phyloP scores from a whole-genome alignment of 2,329 filamentous ascomycete genomes.

The Tolypocladium tropicale region DNA sequence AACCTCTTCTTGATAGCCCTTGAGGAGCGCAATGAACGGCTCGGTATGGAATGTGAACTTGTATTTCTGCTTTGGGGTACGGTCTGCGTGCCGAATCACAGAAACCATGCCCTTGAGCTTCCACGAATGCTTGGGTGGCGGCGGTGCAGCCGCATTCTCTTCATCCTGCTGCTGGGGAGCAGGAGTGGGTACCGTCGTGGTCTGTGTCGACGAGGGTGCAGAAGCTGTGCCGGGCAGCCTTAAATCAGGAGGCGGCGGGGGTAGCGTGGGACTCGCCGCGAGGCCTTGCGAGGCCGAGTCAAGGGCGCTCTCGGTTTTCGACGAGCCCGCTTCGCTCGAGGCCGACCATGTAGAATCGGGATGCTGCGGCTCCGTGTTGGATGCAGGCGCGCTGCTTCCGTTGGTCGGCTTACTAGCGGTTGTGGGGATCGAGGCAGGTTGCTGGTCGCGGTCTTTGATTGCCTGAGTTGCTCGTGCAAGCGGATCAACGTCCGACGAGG shows the following conservation, averaged over 20 bases:
- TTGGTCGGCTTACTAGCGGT: conserved; percentile 17
- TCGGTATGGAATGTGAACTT: conserved; percentile 98
- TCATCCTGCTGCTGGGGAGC: conserved; percentile 10
- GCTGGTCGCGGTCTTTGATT: conserved; percentile 29
- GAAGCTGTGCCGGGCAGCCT: conserved; percentile 18
- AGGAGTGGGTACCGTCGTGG: conserved; percentile 16
- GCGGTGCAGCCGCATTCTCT: conserved; percentile 44
- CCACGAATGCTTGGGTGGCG: conserved; percentile 84
- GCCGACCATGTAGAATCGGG: conserved; percentile 12
- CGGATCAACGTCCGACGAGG: conserved; percentile 32
- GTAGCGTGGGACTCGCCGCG: conserved; percentile 22
- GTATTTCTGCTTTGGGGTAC: conserved; percentile 98
- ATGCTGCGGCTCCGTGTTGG: conserved; percentile 12
- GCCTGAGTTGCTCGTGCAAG: conserved; percentile 20
- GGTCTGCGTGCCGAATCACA: conserved; percentile 90
- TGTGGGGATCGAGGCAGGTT: conserved; percentile 8
- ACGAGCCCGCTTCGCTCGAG: conserved; percentile 19
- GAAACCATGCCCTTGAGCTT: conserved; percentile 96
- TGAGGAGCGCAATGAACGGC: conserved; percentile 88
- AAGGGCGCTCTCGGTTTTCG: conserved; percentile 18
- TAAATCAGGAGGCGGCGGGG: conserved; percentile 21
- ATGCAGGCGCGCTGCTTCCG: conserved; percentile 8
- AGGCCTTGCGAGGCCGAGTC: conserved; percentile 24
- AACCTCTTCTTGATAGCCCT: conserved; percentile 93
- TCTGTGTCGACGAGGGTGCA: conserved; percentile 25